Conservation (phyloP, 1,139 yeast genomes). For the Yamadazyma sp. region DNA sequence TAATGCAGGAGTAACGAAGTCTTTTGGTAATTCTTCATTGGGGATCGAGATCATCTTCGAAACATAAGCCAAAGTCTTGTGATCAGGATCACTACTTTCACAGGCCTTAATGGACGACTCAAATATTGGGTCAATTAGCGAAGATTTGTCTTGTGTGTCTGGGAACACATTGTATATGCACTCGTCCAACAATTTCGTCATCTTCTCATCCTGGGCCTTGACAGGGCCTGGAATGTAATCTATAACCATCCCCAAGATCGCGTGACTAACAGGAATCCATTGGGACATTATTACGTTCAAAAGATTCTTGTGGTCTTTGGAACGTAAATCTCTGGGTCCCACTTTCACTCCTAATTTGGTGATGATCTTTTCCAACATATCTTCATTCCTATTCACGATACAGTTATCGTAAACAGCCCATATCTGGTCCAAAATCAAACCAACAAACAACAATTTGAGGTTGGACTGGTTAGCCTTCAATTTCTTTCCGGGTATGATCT, state of each 20-base stretch:
- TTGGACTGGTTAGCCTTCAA: slow-evolving; percentile 47
- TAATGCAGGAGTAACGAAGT: slow-evolving; percentile 26
- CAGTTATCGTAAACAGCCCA: slow-evolving; percentile 89
- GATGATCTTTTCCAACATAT: slow-evolving; percentile 72
- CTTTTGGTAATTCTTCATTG: slow-evolving; percentile 72
- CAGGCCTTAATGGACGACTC: slow-evolving; percentile 63
- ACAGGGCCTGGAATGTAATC: slow-evolving; percentile 84
- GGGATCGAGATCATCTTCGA: slow-evolving; percentile 90
- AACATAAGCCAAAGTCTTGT: slow-evolving; percentile 76
- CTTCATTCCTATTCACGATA: slow-evolving; percentile 63
- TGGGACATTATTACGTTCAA: slow-evolving; percentile 78
- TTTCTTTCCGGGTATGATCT: slow-evolving; percentile 62
- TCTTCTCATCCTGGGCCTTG: slow-evolving; percentile 69
- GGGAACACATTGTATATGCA: slow-evolving; percentile 36
- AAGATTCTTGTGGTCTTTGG: slow-evolving; percentile 70
- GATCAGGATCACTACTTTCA: slow-evolving; percentile 46
- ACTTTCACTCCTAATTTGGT: slow-evolving; percentile 67
- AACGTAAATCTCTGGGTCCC: slow-evolving; percentile 71
- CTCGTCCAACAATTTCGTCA: slow-evolving; percentile 63
- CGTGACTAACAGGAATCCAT: slow-evolving; percentile 92
- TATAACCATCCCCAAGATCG: slow-evolving; percentile 80
- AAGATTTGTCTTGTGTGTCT: slow-evolving; percentile 36
- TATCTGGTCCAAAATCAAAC: slow-evolving; percentile 81
- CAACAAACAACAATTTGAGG: slow-evolving; percentile 81
- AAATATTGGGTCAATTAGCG: slow-evolving; percentile 47